These are phyloP conservation scores for Tardiomyces depauwii DNA, from an alignment of 1,139 yeast genomes.

Conservation along the genomic window DNA sequence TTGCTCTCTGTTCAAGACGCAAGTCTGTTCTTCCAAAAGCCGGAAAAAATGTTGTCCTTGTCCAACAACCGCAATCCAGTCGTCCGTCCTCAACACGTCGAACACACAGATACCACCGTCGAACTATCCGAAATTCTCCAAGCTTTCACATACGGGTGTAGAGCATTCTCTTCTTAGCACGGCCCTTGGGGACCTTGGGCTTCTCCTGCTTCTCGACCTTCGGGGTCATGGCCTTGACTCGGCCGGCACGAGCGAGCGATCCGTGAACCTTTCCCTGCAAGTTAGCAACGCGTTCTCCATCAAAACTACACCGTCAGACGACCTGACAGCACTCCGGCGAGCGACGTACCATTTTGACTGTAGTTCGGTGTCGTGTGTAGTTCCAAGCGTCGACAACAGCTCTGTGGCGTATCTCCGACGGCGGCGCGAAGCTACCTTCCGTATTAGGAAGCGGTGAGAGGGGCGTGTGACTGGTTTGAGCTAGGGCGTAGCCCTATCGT, in stretches of 20 bases:
- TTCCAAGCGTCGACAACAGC: not conserved
- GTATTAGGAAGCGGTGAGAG: not conserved
- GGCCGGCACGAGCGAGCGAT: conserved; percentile 99
- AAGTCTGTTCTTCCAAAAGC: no score
- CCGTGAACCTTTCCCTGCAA: conserved; percentile 94
- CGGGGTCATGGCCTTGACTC: conserved; percentile 98
- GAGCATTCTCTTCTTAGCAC: conserved; percentile 96
- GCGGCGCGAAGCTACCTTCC: not conserved
- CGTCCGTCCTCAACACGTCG: no score
- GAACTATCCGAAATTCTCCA: no score
- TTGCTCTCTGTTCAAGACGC: no score
- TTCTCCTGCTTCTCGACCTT: conserved; percentile 89
- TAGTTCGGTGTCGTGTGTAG: not conserved
- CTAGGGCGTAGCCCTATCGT: no score
- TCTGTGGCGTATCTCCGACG: not conserved
- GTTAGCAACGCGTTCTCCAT: not conserved
- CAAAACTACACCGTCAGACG: not conserved
- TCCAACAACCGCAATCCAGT: no score
- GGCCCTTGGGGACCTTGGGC: conserved; percentile 68
- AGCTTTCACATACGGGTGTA: conserved; percentile 62
- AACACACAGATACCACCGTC: no score
- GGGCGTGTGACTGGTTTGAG: not conserved
- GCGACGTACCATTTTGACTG: not conserved
- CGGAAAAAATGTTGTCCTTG: no score
- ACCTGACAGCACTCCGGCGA: not conserved